Base-by-base conservation (phyloP, 2,329 filamentous ascomycete genomes). In the Torrubiella hemipterigena region DNA sequence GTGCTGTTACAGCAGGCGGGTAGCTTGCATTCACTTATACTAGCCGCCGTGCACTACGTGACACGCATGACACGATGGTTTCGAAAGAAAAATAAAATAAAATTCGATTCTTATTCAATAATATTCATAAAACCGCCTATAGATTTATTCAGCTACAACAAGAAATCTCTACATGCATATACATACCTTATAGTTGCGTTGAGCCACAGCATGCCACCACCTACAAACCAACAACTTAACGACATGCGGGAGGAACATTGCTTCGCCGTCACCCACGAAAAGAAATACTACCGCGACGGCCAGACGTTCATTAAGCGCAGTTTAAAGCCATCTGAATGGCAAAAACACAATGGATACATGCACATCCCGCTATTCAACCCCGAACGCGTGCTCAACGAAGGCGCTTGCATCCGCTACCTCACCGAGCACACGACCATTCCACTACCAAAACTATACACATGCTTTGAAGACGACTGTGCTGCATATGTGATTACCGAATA, bases 301-400 rank as follows among this genome's bases (percentile, higher is more conserved):
- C n/a, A 34, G 6, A 24, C 37, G 4, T 34, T 27, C 9, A 35
- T 41, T 29, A 41, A 41, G 30, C 34, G 39, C 23, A 36, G 32
- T n/a, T 23, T 41, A 10, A 34, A 37, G 12, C 37, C 37, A 10
- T 16, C 16, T 17, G 37, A 41, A 27, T 41, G 37, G 37, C 37
- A 39, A 30, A 31, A 36, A 13, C 31, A 37, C 14, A 14, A 27
- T 9, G 34, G 32, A n/a, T 28, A 12, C 7, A 13, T 35, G 27
- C 26, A 23, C 30, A 20, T 39, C 24, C 42, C 33, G 16, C 32
- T 24, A 11, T 38, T 42, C 15, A 29, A 31, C 6, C 33, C 22
- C 7, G 38, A 45, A n/a, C 36, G 39, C 3, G 22, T 45, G 4
- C 15, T 43, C 11, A 45, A 43, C 21, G 38, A 45, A 17, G 41